phyloP scores from a whole-genome alignment of 2,329 filamentous ascomycete genomes.

The Paraphaeosphaeria sporulosa region DNA sequence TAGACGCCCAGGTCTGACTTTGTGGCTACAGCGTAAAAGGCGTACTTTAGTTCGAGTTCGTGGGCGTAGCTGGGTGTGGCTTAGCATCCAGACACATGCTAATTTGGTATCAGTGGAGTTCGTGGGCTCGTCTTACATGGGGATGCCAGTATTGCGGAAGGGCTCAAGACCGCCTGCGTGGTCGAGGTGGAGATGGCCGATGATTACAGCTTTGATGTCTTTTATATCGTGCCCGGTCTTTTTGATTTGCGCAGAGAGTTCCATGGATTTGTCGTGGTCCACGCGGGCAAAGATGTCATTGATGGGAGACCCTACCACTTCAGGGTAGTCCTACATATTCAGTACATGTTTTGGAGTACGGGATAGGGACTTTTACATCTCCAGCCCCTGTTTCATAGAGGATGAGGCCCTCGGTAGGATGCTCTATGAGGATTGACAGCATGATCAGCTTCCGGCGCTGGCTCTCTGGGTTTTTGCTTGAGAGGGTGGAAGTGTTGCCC shows the following conservation, averaged over 20 bases:
- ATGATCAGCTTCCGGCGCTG: conserved; percentile 42
- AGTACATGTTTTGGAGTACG: background rate
- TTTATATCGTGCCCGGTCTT: conserved; percentile 44
- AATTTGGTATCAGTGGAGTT: too few relatives aligned
- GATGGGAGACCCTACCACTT: conserved; percentile 35
- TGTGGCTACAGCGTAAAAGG: conserved; percentile 48
- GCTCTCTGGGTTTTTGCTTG: conserved; percentile 33
- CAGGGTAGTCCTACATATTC: conserved; percentile 33
- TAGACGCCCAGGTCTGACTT: conserved; percentile 44
- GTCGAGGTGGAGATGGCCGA: conserved; percentile 49
- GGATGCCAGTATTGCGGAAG: conserved; percentile 44
- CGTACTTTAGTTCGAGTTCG: conserved; percentile 48
- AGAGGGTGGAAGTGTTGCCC: conserved; percentile 36
- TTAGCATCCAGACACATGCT: background rate
- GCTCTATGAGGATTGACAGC: conserved; percentile 35
- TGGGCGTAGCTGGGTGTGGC: conserved; percentile 36
- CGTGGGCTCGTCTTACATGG: conserved; percentile 22
- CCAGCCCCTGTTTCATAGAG: conserved; percentile 48
- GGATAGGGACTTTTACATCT: background rate
- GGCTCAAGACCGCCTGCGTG: conserved; percentile 47
- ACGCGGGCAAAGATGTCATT: conserved; percentile 44
- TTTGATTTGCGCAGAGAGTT: conserved; percentile 34
- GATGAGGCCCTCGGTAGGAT: conserved; percentile 46
- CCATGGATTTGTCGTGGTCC: conserved; percentile 31
- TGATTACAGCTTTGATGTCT: conserved; percentile 47